phyloP scores from a whole-genome alignment of 192 early-diverging fungal species.

The Geranomyces variabilis region DNA sequence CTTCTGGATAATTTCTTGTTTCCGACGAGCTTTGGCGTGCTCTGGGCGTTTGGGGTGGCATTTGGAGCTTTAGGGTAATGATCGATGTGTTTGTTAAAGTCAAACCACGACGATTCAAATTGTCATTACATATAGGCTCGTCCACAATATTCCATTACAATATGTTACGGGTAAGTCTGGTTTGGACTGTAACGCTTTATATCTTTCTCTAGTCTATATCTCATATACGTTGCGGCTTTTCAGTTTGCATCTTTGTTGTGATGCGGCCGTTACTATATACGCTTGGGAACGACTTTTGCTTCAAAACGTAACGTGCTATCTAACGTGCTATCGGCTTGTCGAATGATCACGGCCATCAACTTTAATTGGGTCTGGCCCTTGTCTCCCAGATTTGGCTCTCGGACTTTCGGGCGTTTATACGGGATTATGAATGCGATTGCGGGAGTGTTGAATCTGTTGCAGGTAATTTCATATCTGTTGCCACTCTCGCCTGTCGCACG shows the following conservation, averaged over 20 bases:
- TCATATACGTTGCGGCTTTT: neutral
- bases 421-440: conserved; percentile 27
- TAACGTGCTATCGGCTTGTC: neutral
- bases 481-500: neutral
- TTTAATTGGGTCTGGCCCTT: neutral
- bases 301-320: conserved; percentile 12
- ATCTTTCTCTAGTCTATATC: neutral
- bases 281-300: conserved; percentile 31
- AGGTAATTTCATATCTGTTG: neutral
- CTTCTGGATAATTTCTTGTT: conserved; percentile 19
- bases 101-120: neutral
- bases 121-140: neutral
- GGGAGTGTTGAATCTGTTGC: conserved; percentile 13
- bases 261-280: conserved; percentile 28
- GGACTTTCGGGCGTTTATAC: conserved; percentile 26
- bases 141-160: conserved; percentile 20
- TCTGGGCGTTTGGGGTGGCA: conserved; percentile 17
- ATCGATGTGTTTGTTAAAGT: neutral
- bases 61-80: conserved; percentile 21
- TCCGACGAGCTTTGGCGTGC: conserved; percentile 18
- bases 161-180: conserved; percentile 17
- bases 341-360: neutral
- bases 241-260: conserved; percentile 28
- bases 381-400: conserved; percentile 19
- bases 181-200: neutral